Conservation (phyloP, 2,329 filamentous ascomycete genomes). For the Alternaria sp. region DNA sequence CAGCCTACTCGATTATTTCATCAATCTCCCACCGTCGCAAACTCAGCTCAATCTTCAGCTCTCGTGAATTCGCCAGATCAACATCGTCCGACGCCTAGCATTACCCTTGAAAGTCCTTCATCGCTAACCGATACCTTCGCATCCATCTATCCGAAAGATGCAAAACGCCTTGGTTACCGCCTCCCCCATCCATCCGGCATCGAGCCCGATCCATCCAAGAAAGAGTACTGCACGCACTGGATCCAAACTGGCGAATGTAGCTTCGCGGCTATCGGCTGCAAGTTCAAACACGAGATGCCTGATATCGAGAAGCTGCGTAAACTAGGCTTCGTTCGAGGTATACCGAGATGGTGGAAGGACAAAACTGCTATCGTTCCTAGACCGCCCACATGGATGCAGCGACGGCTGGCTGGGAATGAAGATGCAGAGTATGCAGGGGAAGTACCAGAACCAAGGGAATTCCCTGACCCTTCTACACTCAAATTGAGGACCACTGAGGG, state of each 20-base stretch:
- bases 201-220: constrained; percentile 61
- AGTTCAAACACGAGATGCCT: constrained; percentile 92
- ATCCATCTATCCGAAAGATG: constrained; percentile 34
- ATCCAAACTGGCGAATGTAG: constrained; percentile 85
- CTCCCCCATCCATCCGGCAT: constrained; percentile 47
- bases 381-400: constrained; percentile 38
- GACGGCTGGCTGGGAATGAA: constrained; percentile 17
- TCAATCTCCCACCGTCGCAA: background rate
- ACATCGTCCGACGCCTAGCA: background rate
- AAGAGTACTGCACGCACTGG: constrained; percentile 88
- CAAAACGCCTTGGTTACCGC: constrained; percentile 38
- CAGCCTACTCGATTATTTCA: background rate
- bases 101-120: background rate
- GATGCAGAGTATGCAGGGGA: constrained; percentile 2
- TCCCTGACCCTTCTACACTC: constrained; percentile 18
- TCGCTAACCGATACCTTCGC: constrained; percentile 38
- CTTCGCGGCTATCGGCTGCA: constrained; percentile 85
- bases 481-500: background rate
- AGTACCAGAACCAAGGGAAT: constrained; percentile 1
- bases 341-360: constrained; percentile 66
- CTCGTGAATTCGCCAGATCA: background rate
- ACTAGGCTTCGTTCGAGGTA: constrained; percentile 68
- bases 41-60: background rate
- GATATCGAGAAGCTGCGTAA: constrained; percentile 70
- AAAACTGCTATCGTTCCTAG: constrained; percentile 44